Conservation (phyloP, 176 grass and related monocot species). For the Secale cereale region DNA sequence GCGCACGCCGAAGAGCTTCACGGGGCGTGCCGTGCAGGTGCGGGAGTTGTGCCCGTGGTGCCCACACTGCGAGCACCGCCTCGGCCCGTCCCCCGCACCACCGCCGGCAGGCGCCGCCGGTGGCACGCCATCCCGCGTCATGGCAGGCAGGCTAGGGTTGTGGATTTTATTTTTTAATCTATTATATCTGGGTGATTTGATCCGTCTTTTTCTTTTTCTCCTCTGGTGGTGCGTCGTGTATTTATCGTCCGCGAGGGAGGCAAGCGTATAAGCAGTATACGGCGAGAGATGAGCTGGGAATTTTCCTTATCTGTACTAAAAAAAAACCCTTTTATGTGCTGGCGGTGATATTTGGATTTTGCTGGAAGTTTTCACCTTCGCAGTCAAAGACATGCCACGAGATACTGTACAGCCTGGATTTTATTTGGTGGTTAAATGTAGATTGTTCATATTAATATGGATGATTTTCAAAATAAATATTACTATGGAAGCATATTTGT, state of each 20-base stretch:
- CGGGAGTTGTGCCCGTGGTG: constrained; percentile 66
- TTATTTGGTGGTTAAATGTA: background rate
- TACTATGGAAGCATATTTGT: background rate
- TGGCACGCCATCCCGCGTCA: constrained; percentile 43
- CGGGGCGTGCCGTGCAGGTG: constrained; percentile 48
- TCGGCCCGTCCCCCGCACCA: constrained; percentile 19
- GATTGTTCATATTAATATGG: too few species aligned
- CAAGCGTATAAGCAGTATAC: background rate
- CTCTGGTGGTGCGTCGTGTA: background rate
- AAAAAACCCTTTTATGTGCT: constrained; percentile 4
- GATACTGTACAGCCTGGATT: background rate
- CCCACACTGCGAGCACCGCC: constrained; percentile 60
- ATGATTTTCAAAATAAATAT: too few species aligned
- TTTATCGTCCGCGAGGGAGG: constrained; percentile 9
- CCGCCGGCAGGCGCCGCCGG: background rate
- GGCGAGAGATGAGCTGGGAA: constrained; percentile 25
- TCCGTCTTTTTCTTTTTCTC: background rate
- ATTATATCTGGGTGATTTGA: background rate
- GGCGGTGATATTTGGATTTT: constrained; percentile 22
- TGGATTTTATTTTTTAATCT: constrained; percentile 22
- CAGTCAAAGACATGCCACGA: background rate
- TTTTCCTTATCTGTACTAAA: background rate
- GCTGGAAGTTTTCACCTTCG: background rate
- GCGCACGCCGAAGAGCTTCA: constrained; percentile 73
- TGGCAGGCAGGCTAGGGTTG: constrained; percentile 42